Base-by-base conservation (phyloP, 1,139 yeast species). In the Geotrichum klebahnii region DNA sequence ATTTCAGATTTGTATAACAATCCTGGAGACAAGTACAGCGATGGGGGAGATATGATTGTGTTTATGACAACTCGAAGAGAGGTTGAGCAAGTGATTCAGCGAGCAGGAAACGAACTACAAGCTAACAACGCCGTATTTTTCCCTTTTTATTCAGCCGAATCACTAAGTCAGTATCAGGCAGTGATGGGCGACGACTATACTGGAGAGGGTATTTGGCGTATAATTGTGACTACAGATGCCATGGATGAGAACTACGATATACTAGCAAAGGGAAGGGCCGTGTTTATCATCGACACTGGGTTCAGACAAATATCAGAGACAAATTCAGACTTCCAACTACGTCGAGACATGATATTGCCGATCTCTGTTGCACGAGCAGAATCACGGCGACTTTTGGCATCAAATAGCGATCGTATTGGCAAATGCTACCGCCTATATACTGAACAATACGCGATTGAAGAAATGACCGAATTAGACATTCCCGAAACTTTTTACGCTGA, bases 1-100 rank as follows among this genome's bases (percentile, higher is more conserved):
- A 83, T 86, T 2, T 68, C 84, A 57, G 87, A 84, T 59, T 81
- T 85, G 31, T 94, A 85, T 62, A 74, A 77, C 28, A 73, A 78
- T 24, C 77, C 73, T 54, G 76, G 69, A 46, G 77, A 73, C 48
- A 70, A 80, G 2, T 75, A 83, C 22, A 87, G 83, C 58, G 88
- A 78, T 48, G 86, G 79, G 54, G 95, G 95, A 55, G 95, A 87
- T 67, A 78, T 88, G 35, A 68, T 88, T 45, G 70, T 87, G 46
- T 86, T 87, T 63, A 72, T 88, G 54, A 85, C 96, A 0, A 95
- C 95, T 72, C 90, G 84, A 67, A 92, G 83, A 61, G 96, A 88
- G 67, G 85, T 87, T 63, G 92, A 85, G 67, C 89, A 82, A 57
- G 89, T 95, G 0, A 82, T 85, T 68, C 37, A 46, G 9, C 43